Base-by-base conservation (phyloP, 129 eudicot species). In the Deinandra increscens region DNA sequence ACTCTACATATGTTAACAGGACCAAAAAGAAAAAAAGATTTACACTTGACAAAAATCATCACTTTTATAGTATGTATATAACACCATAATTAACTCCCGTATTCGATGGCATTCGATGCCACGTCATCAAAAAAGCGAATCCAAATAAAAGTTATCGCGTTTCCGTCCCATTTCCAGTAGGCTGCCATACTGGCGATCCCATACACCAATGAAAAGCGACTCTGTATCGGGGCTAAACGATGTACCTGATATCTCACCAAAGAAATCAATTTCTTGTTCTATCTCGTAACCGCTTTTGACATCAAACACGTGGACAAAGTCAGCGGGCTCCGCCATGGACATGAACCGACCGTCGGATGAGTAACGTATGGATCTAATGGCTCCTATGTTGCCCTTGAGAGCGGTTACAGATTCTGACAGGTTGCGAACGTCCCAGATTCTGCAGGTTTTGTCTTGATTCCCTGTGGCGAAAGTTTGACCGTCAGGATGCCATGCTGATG, bases 291-390 rank as follows among this genome's bases (percentile, higher is more conserved):
- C 96, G 13, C 80, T 83, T 69, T 82, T 68, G 9, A 85, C 92
- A 65, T 91, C 96, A 76, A 81, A 87, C 33, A 91, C 81, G 15
- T 91, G 97, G 15, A 91, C 97, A 74, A 91, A 91, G 78, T 91
- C 97, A 15, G 97, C 97, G 9, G 97, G 92, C 65, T 91, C 97
- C 2, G 97, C 96, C 90, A 83, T 91, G 0, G 96, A 92, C 96
- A 91, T 81, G 77, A 85, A 85, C 58, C 82, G 81, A 3, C 97
- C 97, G 34, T 91, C 97, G 6, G 97, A 85, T n/a, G 97, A 75
- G 77, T 87, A 91, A 22, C 96, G 95, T 65, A 91, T 87, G 0
- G 97, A 91, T 43, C 97, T 80, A 69, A 91, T 73, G 60, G 96
- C 87, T 66, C 97, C 97, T 26, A 91, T 81, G 46, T 91, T 87